phyloP scores from a whole-genome alignment of 768 basidiomycete species.

The Candolleomyces aberdarensis region DNA sequence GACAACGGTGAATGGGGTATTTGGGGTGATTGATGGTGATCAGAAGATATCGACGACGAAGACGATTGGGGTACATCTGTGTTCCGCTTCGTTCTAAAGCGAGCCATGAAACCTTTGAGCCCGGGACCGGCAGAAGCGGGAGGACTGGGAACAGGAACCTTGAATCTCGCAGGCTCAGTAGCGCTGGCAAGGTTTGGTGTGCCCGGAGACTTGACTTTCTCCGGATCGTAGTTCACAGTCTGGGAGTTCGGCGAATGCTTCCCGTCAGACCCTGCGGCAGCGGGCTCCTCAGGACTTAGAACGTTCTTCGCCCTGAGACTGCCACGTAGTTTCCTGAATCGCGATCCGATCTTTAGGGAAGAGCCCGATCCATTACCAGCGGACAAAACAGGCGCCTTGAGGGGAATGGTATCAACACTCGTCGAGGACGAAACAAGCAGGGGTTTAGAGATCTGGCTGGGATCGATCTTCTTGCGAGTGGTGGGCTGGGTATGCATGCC shows the following conservation, averaged over 20 bases:
- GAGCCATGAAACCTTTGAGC: conserved; percentile 77
- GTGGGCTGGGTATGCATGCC: conserved; percentile 34
- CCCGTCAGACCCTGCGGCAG: conserved; percentile 40
- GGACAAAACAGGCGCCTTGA: conserved; percentile 48
- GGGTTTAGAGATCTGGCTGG: conserved; percentile 65
- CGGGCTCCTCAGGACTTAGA: conserved; percentile 46
- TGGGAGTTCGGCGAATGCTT: conserved; percentile 36
- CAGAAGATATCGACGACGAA: conserved; percentile 21
- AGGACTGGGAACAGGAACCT: conserved; percentile 55
- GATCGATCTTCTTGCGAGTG: conserved; percentile 57
- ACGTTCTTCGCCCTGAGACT: conserved; percentile 55
- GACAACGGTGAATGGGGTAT: conserved; percentile 20
- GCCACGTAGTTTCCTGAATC: conserved; percentile 70
- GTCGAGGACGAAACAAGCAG: conserved; percentile 64
- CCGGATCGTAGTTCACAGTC: conserved; percentile 39
- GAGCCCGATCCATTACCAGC: conserved; percentile 41
- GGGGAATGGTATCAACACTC: conserved; percentile 64
- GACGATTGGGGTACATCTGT: conserved; percentile 21
- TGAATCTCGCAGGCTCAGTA: conserved; percentile 52
- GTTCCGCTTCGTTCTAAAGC: conserved; percentile 55
- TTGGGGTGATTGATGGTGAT: conserved; percentile 27
- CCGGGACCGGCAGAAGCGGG: conserved; percentile 72
- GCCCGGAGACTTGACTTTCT: conserved; percentile 33
- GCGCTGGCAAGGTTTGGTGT: conserved; percentile 38
- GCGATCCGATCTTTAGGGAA: conserved; percentile 59